phyloP scores from a whole-genome alignment of 768 basidiomycete species.

The Russula vinacea region DNA sequence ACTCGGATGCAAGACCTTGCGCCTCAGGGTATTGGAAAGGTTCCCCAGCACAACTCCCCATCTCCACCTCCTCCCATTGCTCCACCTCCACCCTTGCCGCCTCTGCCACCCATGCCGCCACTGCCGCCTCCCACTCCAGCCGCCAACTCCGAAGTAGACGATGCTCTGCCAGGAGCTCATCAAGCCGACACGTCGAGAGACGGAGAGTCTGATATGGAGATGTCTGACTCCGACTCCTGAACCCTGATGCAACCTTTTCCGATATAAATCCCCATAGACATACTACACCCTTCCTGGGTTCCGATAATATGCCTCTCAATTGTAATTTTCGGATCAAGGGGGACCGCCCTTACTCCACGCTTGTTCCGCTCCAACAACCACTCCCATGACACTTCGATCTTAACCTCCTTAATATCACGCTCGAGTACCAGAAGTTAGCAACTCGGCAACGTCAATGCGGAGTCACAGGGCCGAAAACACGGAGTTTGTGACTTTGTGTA shows the following conservation, averaged over 20 bases:
- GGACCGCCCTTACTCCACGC: not conserved
- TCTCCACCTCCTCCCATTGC: slow-evolving; percentile 19
- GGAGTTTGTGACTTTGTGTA: too few relatives aligned
- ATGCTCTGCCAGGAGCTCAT: not conserved
- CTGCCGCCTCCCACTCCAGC: not conserved
- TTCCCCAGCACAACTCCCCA: not conserved
- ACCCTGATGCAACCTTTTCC: not conserved
- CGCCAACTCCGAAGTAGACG: not conserved
- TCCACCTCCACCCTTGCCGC: slow-evolving; percentile 16
- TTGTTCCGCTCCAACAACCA: not conserved
- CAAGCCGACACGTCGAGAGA: slow-evolving; percentile 1
- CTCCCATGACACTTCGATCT: not conserved
- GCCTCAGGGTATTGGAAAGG: not conserved
- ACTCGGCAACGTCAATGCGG: not conserved
- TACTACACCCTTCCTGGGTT: not conserved
- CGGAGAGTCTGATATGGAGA: slow-evolving; percentile 37
- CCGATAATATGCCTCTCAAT: not conserved
- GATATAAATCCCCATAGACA: not conserved
- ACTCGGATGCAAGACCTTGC: not conserved
- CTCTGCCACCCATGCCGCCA: not conserved
- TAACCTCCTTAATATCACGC: not conserved
- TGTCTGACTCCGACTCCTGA: slow-evolving; percentile 37
- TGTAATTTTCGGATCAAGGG: not conserved
- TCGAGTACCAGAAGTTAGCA: not conserved
- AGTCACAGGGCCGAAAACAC: not conserved